Percentiles rank a stretch among this genome's conserved stretches.
Evolutionary conservation across 768 basidiomycete species (phyloP).

Genomic region (Boletus reticulatus): DNA sequence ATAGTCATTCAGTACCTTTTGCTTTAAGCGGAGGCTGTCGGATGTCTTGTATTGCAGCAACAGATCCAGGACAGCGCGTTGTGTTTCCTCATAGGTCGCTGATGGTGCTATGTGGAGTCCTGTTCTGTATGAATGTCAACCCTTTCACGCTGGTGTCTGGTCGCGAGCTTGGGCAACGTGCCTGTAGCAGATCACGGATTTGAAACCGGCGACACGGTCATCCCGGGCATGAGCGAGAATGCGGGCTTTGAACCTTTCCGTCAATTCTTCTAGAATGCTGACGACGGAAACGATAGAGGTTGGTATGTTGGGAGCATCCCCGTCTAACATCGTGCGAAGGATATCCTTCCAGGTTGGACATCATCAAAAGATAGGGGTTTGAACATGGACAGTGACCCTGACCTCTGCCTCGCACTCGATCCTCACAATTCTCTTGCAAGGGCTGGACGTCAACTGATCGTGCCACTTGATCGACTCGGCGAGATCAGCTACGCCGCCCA

Average conservation of each 20-base stretch:
- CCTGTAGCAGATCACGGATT: conserved; percentile 73
- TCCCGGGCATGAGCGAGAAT: conserved; percentile 42
- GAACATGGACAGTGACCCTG: neutral
- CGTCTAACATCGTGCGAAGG: conserved; percentile 23
- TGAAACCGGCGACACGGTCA: conserved; percentile 61
- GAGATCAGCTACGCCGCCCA: conserved; percentile 46
- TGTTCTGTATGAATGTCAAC: conserved; percentile 37
- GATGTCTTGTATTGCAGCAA: conserved; percentile 35
- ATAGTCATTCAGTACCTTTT: conserved; percentile 66
- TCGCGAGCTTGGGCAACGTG: neutral
- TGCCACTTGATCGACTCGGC: conserved; percentile 61
- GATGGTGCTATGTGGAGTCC: conserved; percentile 54
- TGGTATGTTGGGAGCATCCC: conserved; percentile 4
- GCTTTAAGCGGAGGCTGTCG: conserved; percentile 48
- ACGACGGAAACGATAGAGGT: conserved; percentile 13
- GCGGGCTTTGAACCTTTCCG: conserved; percentile 31
- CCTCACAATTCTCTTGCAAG: conserved; percentile 61
- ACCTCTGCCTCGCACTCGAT: conserved; percentile 77
- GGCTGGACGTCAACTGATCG: conserved; percentile 51
- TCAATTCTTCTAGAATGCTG: conserved; percentile 29
- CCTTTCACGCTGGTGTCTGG: neutral
- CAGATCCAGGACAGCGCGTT: conserved; percentile 33
- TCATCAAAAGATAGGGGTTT: conserved; percentile 3
- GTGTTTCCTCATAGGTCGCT: conserved; percentile 25
- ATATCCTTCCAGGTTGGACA: conserved; percentile 5